Evolutionary conservation across 352 stramenopile genomes (phyloP), one percentile per base, ranked within the genome.

Genomic region (Pythium apleroticum): DNA sequence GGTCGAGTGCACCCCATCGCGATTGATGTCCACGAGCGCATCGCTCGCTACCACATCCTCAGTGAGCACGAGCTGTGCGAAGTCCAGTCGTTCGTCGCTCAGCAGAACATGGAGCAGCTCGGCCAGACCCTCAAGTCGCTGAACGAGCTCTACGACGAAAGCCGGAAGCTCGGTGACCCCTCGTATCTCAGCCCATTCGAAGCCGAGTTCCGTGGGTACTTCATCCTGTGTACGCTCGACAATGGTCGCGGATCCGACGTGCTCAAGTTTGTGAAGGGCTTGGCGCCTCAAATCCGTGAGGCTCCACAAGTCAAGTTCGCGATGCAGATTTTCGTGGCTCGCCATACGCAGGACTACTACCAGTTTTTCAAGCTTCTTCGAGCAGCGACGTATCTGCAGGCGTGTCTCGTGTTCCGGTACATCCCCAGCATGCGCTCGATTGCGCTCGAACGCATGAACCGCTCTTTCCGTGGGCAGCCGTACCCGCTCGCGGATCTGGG

Each of bases 1-100:
- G 96, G 96, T 19, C 89, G 91, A 49, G 96, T 96, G 22, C 90
- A 98, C 62, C 91, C 91, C 9, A 93, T 96, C 28, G 94, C 81
- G 17, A 78, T 98, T 20, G 86, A 97, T 43, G 95, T 97, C 43
- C 93, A 98, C 58, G 96, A 99, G 72, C 87, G 96, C 30, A 98
- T 98, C 60, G 94, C 93, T 45, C 84, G 96, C 20, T 99, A 98
- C 77, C 95, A 98, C 72, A 90, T 97, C 35, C 84, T 98, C 52
- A 97, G 92, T 62, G 95, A 98, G 58, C 94, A 98, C 65, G 93
- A 98, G 66, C 73, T 99, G 7, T 88, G 88, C 45, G 86, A 96
- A 63, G 78, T 85, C 4, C 73, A 72, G 14, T 93, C 78, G 31
- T 96, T 96, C 54, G 84, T 95, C 15, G 86, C 84, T 3, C 88